A percentile compares a stretch with the other conserved stretches of the same genome.
phyloP scores from a whole-genome alignment of 2,329 filamentous ascomycete genomes.

The Fusarium cyanostomum region DNA sequence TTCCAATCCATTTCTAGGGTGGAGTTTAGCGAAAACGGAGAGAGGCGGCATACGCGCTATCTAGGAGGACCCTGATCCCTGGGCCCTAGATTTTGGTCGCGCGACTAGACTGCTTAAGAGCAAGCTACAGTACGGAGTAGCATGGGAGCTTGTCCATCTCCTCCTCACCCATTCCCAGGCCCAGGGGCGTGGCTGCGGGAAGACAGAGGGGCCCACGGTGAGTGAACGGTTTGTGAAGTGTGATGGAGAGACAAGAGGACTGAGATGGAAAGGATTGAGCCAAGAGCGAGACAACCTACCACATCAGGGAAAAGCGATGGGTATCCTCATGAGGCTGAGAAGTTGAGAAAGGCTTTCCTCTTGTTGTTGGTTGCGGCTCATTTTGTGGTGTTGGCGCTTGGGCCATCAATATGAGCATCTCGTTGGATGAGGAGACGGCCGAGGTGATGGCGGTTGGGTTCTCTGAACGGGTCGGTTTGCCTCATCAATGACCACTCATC shows the following conservation, averaged over 20 bases:
- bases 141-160: slow-evolving; percentile 29
- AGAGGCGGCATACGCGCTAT: slow-evolving; percentile 14
- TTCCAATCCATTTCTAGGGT: slow-evolving; percentile 8
- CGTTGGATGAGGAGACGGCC: slow-evolving; percentile 13
- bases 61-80: slow-evolving; percentile 26
- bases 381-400: slow-evolving; percentile 25
- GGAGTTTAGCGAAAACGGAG: slow-evolving; percentile 24
- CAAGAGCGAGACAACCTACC: neutral
- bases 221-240: neutral
- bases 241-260: slow-evolving; percentile 14
- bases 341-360: slow-evolving; percentile 3
- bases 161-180: slow-evolving; percentile 34
- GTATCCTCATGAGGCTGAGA: neutral
- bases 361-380: slow-evolving; percentile 16
- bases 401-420: slow-evolving; percentile 8
- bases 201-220: slow-evolving; percentile 1
- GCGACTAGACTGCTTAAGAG: slow-evolving; percentile 27
- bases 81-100: slow-evolving; percentile 3
- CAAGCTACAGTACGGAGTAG: slow-evolving; percentile 17
- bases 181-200: slow-evolving; percentile 23
- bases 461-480: slow-evolving; percentile 1
- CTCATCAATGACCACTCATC: neutral
- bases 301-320: slow-evolving; percentile 5
- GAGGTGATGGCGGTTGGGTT: slow-evolving; percentile 17
- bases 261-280: slow-evolving; percentile 10